Percentiles rank a stretch among this genome's conserved stretches.
Evolutionary conservation across 2,329 filamentous ascomycete species (phyloP).

Genomic region (Sclerotinia subarctica): DNA sequence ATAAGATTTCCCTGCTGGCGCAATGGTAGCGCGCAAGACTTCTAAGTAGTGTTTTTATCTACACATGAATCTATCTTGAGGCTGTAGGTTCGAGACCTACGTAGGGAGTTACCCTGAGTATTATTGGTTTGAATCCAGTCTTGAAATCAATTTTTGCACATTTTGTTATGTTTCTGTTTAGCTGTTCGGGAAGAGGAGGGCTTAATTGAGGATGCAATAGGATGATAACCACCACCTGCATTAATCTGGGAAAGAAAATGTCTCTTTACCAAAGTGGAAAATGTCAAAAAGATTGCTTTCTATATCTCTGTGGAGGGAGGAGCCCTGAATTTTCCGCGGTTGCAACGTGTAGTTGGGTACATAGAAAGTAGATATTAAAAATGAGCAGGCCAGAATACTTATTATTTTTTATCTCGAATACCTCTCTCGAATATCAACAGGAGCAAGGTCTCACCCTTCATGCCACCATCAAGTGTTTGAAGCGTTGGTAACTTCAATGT

Average conservation of each 20-base stretch:
- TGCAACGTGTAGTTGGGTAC: too few species aligned
- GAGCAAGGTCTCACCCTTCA: neutral
- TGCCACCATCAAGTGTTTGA: neutral
- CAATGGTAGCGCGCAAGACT: constrained; percentile 18
- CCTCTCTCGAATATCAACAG: neutral
- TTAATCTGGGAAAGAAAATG: too few species aligned
- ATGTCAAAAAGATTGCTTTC: neutral
- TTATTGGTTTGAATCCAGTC: neutral
- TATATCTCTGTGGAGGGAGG: neutral
- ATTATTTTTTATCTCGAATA: neutral
- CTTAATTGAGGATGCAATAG: neutral
- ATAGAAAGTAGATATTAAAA: neutral
- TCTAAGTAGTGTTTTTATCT: neutral
- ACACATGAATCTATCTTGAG: neutral
- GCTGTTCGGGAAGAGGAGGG: neutral
- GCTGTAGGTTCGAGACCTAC: constrained; percentile 5
- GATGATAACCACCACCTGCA: neutral
- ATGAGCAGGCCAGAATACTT: neutral
- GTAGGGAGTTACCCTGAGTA: constrained; percentile 14
- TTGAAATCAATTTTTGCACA: neutral
- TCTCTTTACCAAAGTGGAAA: too few species aligned
- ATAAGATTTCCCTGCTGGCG: constrained; percentile 13
- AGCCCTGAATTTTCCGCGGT: neutral
- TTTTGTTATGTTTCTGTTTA: neutral
- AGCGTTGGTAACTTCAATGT: neutral